Evolutionary conservation across 2,329 filamentous ascomycete genomes (phyloP).

Genomic region (Shiraia sp.): DNA sequence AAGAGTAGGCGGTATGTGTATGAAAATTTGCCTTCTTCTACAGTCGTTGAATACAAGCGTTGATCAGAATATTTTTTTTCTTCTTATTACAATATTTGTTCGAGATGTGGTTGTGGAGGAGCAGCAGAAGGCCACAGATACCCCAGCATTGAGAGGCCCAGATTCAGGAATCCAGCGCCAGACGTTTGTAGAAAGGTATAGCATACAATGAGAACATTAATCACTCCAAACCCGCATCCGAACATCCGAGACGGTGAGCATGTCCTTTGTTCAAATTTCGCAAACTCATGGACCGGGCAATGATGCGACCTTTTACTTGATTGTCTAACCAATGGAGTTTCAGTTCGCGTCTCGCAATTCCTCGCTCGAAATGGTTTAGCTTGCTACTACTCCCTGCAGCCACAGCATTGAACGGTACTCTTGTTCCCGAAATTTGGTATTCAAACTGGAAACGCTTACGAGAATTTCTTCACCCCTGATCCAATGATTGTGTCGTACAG

Average conservation of each 20-base stretch:
- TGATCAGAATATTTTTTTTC: constrained; percentile 31
- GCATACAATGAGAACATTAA: constrained; percentile 7
- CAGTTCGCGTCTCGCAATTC: constrained; percentile 14
- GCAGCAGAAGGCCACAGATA: constrained; percentile 12
- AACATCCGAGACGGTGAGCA: background rate
- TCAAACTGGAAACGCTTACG: too few relatives aligned
- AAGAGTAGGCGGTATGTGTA: constrained; percentile 22
- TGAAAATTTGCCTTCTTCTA: constrained; percentile 34
- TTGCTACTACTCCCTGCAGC: background rate
- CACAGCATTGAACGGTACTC: too few relatives aligned
- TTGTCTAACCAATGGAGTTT: constrained; percentile 8
- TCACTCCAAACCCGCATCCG: background rate
- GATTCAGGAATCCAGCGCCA: constrained; percentile 14
- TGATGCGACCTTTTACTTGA: background rate
- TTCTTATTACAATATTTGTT: constrained; percentile 9
- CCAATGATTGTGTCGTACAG: background rate
- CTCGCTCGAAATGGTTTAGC: constrained; percentile 10
- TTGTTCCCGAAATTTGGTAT: too few relatives aligned
- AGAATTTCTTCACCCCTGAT: too few relatives aligned
- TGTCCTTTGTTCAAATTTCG: background rate
- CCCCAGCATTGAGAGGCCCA: constrained; percentile 6
- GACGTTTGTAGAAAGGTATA: constrained; percentile 17
- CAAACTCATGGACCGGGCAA: background rate
- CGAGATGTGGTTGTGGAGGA: constrained; percentile 1
- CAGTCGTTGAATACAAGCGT: constrained; percentile 44